These are phyloP conservation scores for Phytopythium oedochilum DNA, from an alignment of 352 stramenopile species.

Conservation along the genomic window DNA sequence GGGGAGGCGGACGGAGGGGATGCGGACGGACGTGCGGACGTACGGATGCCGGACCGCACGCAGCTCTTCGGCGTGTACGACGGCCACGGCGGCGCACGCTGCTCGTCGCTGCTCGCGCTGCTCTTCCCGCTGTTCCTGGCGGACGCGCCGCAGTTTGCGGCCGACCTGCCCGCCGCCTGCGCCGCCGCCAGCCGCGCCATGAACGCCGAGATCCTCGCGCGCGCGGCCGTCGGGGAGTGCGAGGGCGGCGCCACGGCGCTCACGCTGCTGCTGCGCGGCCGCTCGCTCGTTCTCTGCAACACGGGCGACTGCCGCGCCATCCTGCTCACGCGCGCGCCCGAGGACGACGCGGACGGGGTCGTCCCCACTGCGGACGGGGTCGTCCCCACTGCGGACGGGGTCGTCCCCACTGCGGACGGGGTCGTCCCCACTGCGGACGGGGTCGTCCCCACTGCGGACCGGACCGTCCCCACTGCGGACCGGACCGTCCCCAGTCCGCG, in stretches of 20 bases:
- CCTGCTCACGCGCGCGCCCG: conserved; percentile 34
- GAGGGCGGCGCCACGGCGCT: conserved; percentile 61
- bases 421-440: too few species aligned
- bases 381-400: too few species aligned
- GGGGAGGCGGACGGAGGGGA: too few species aligned
- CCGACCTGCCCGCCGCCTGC: conserved; percentile 31
- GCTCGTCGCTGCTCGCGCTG: conserved; percentile 57
- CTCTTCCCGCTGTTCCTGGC: conserved; percentile 70
- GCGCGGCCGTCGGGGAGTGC: conserved; percentile 39
- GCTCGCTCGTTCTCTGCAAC: conserved; percentile 56
- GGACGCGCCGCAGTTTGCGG: conserved; percentile 38
- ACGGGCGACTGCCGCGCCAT: conserved; percentile 76
- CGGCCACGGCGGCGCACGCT: conserved; percentile 56
- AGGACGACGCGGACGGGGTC: background rate
- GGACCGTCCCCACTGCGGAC: too few species aligned
- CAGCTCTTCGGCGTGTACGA: conserved; percentile 78
- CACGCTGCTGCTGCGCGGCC: conserved; percentile 48
- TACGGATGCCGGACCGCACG: conserved; percentile 13
- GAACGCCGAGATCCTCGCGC: conserved; percentile 64
- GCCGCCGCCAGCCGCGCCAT: conserved; percentile 46
- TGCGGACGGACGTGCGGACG: background rate
- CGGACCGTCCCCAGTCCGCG: too few species aligned
- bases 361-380: background rate
- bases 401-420: too few species aligned
- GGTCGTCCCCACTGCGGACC: too few species aligned